A percentile compares a stretch with the other conserved stretches of the same genome.
Conservation (phyloP, 768 basidiomycete species). For the Russula virescens region DNA sequence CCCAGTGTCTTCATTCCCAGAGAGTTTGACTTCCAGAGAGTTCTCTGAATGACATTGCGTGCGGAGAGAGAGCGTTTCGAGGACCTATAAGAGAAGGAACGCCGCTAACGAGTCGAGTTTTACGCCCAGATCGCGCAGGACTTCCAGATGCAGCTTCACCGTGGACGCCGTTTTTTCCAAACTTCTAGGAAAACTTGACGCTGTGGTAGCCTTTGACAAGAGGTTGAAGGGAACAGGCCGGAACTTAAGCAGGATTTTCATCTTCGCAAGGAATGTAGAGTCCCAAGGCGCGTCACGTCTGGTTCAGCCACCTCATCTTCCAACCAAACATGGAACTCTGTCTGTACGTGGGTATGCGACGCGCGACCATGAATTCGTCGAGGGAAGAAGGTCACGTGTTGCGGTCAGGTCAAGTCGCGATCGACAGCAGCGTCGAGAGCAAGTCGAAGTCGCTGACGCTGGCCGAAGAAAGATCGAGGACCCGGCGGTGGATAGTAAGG, state of each 20-base stretch:
- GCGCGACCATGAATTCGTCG: conserved; percentile 1
- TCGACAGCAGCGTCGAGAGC: conserved; percentile 26
- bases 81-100: too few relatives aligned
- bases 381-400: conserved; percentile 5
- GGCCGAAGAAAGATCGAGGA: conserved; percentile 46
- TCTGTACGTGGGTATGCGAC: conserved; percentile 31
- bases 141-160: too few relatives aligned
- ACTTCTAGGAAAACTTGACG: too few relatives aligned
- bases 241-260: too few relatives aligned
- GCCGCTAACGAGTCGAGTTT: too few relatives aligned
- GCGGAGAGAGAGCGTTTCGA: too few relatives aligned
- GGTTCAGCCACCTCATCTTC: conserved; percentile 73
- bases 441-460: conserved; percentile 33
- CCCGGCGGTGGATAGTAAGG: conserved; percentile 42
- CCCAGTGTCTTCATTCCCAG: conserved; percentile 23
- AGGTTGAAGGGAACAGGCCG: too few relatives aligned
- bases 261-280: conserved; percentile 84
- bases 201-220: too few relatives aligned
- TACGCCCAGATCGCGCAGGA: too few relatives aligned
- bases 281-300: conserved; percentile 68
- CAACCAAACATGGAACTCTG: conserved; percentile 48
- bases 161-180: too few relatives aligned
- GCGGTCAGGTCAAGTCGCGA: conserved; percentile 1
- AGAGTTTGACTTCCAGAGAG: conserved; percentile 68
- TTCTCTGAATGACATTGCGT: too few relatives aligned